Base-by-base conservation (phyloP, 2,329 filamentous ascomycete species). In the Stylonectria norvegica region DNA sequence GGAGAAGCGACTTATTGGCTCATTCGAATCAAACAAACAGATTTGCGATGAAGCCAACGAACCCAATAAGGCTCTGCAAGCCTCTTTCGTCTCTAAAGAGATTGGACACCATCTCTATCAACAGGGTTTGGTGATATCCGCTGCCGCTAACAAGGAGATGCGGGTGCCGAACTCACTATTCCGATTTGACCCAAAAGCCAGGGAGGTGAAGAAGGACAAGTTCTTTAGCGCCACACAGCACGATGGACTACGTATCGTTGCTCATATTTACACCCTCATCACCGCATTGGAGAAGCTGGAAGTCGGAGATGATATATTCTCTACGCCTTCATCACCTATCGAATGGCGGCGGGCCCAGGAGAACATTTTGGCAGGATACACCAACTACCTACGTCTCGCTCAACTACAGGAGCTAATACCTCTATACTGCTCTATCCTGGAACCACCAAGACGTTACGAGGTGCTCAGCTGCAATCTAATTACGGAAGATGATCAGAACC, bases 341-440 rank as follows among this genome's bases (percentile, higher is more conserved):
- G 54, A 55, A 15, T 54, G 53, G 38, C 63, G 67, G 22, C 67
- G 71, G 36, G 74, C 73, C 12, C 76, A 83, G 49, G 85, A 95
- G 56, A 88, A 86, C 55, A 80, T 91, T 33, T 72, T 96, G 37
- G 81, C 85, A 1, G 83, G 80, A 4, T 97, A 97, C 60, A 85
- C 94, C 40, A 85, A 86, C 53, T 83, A 86, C 45, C 68, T 98
- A 25, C 81, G 86, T 30, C 73, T 85, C 33, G 78, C 79, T 12
- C 79, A 81, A 22, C 79, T 93, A 39, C 80, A 85, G 43, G 83
- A 91, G 47, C 68, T 93, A 29, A 85, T 95, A 40, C 90, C 93
- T 1, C 70, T 95, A 1, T 98, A 98, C 62, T 90, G 87, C 47
- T 89, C 89, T 7, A 83, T 88, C 53, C 72, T 98, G 10, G 73